Conservation (phyloP, 352 stramenopile species). For the Elongisporangium undulatum region DNA sequence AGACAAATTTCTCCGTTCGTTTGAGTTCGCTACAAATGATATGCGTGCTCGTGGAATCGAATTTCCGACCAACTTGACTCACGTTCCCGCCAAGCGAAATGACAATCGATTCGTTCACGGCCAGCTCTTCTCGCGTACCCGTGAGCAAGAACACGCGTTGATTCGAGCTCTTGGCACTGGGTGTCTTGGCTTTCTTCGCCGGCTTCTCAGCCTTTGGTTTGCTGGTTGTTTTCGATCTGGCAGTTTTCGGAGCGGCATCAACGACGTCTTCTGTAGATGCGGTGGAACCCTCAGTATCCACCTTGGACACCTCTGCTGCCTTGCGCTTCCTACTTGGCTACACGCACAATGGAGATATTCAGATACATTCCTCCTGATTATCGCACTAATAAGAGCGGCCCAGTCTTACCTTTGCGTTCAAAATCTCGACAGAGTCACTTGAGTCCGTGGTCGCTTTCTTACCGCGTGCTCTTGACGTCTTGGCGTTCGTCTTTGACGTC, state of each 20-base stretch:
- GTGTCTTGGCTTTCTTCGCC: constrained; percentile 7
- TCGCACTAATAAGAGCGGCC: neutral
- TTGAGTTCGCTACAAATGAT: constrained; percentile 87
- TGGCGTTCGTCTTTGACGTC: constrained; percentile 5
- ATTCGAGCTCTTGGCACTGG: constrained; percentile 7
- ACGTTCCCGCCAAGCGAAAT: constrained; percentile 52
- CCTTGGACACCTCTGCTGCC: neutral
- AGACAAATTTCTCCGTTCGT: constrained; percentile 85
- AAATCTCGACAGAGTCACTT: neutral
- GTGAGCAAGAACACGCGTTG: constrained; percentile 69
- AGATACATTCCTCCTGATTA: neutral
- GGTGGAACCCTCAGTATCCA: neutral
- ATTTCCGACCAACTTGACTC: constrained; percentile 61
- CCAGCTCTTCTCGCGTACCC: constrained; percentile 61
- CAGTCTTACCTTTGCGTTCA: neutral
- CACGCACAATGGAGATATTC: neutral
- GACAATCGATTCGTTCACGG: constrained; percentile 77
- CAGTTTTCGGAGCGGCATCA: neutral
- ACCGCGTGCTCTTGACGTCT: constrained; percentile 3
- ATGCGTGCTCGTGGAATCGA: constrained; percentile 69
- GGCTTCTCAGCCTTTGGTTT: neutral
- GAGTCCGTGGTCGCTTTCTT: neutral
- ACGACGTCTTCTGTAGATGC: neutral
- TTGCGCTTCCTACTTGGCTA: neutral
- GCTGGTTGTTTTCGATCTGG: neutral